Percentiles rank a stretch among this genome's conserved stretches.
Evolutionary conservation across 495 filamentous ascomycete species (phyloP).

Genomic region (Hamigera avellanea): DNA sequence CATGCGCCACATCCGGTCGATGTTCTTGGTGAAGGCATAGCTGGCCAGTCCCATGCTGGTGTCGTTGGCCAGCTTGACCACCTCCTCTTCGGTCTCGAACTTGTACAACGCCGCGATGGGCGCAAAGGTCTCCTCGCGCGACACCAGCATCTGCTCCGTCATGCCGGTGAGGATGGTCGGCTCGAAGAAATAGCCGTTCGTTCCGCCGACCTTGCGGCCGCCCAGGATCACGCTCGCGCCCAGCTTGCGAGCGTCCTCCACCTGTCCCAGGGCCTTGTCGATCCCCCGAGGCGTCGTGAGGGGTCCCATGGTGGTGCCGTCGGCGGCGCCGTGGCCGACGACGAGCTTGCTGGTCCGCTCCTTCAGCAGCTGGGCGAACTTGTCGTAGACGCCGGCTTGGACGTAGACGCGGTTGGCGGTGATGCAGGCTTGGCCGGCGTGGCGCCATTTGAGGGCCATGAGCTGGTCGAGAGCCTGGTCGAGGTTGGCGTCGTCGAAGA

Average conservation of each 20-base stretch:
- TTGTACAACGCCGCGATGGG: constrained; percentile 55
- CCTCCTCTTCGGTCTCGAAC: constrained; percentile 63
- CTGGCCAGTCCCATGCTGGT: constrained; percentile 61
- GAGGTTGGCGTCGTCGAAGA: constrained; percentile 64
- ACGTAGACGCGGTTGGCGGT: constrained; percentile 65
- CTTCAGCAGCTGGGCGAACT: constrained; percentile 42
- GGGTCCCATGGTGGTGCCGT: constrained; percentile 54
- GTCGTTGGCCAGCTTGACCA: constrained; percentile 47
- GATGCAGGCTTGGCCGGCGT: constrained; percentile 62
- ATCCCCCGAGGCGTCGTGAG: constrained; percentile 52
- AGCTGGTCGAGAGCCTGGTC: constrained; percentile 48
- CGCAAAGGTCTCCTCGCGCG: constrained; percentile 59
- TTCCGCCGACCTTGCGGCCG: constrained; percentile 34
- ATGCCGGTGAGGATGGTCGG: constrained; percentile 57
- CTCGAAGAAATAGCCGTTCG: constrained; percentile 57
- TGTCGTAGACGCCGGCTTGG: constrained; percentile 43
- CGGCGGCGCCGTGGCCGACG: constrained; percentile 50
- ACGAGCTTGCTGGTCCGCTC: constrained; percentile 43
- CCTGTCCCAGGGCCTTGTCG: constrained; percentile 49
- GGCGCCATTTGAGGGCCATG: constrained; percentile 54
- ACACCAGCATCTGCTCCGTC: constrained; percentile 51
- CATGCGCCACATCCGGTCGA: constrained; percentile 60
- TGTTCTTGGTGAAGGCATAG: constrained; percentile 65
- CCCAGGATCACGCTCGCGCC: constrained; percentile 50
- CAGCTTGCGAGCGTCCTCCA: constrained; percentile 49